Evolutionary conservation across 495 filamentous ascomycete species (phyloP).

Genomic region (Hypomontagnella monticulosa): DNA sequence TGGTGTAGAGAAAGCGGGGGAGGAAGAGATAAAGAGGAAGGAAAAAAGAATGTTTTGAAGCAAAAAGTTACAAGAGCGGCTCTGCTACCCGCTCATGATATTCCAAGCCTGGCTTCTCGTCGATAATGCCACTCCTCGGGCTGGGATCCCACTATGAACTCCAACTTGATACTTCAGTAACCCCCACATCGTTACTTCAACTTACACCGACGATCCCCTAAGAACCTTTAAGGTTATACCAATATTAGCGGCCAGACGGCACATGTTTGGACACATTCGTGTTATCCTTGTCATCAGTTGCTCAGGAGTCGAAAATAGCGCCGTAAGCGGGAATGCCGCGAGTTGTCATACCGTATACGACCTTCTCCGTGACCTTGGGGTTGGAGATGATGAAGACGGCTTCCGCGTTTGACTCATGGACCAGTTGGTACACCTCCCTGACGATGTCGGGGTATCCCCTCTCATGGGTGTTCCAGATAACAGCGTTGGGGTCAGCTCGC

Average conservation of each 20-base stretch:
- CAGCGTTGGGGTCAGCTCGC: constrained; percentile 55
- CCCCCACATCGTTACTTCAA: neutral
- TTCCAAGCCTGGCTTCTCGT: constrained; percentile 23
- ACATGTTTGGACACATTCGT: neutral
- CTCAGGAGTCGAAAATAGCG: constrained; percentile 81
- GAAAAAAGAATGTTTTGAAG: constrained; percentile 36
- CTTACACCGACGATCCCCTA: neutral
- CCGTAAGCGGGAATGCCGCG: constrained; percentile 77
- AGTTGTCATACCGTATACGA: constrained; percentile 78
- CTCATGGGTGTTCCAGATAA: constrained; percentile 61
- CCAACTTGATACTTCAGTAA: constrained; percentile 17
- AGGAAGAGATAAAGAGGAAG: neutral
- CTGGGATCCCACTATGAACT: constrained; percentile 31
- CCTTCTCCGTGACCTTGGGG: constrained; percentile 72
- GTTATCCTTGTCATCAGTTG: neutral
- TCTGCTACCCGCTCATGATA: constrained; percentile 20
- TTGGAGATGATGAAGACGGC: constrained; percentile 83
- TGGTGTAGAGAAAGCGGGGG: constrained; percentile 15
- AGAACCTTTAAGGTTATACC: constrained; percentile 2
- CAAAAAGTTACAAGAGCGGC: constrained; percentile 32
- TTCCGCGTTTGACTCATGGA: constrained; percentile 56
- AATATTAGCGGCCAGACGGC: constrained; percentile 12
- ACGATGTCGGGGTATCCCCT: constrained; percentile 61
- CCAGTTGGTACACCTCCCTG: constrained; percentile 62
- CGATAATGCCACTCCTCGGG: constrained; percentile 36